Percentiles rank a stretch among this genome's conserved stretches.
These are phyloP conservation scores for Singerocomus rubriflavus DNA, from an alignment of 1,284 basidiomycete species.

Conservation along the genomic window DNA sequence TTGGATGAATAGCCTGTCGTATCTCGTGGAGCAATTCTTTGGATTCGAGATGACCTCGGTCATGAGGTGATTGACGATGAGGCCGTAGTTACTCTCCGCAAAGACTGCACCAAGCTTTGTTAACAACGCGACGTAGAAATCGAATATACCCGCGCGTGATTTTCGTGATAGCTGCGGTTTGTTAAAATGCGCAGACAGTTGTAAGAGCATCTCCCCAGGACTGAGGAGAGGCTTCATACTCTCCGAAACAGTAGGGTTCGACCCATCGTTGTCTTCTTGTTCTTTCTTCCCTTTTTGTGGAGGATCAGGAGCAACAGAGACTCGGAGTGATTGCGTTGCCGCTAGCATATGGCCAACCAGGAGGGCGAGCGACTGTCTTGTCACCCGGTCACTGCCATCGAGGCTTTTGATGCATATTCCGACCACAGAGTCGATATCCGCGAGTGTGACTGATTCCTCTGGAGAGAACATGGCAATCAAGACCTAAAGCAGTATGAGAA, in stretches of 20 bases:
- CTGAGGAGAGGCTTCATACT: slow-evolving; percentile 72
- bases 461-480: slow-evolving; percentile 63
- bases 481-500: slow-evolving; percentile 38
- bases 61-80: slow-evolving; percentile 79
- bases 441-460: slow-evolving; percentile 51
- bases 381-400: slow-evolving; percentile 82
- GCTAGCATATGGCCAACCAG: slow-evolving; percentile 84
- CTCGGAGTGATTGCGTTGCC: slow-evolving; percentile 77
- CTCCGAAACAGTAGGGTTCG: slow-evolving; percentile 51
- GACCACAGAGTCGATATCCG: slow-evolving; percentile 78
- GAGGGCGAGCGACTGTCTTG: slow-evolving; percentile 75
- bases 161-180: slow-evolving; percentile 66
- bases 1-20: slow-evolving; percentile 74
- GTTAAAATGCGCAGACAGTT: slow-evolving; percentile 80
- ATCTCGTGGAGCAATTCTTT: slow-evolving; percentile 55
- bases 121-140: slow-evolving; percentile 83
- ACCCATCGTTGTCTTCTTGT: slow-evolving; percentile 52
- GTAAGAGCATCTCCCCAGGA: slow-evolving; percentile 77
- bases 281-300: slow-evolving; percentile 66
- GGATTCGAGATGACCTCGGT: slow-evolving; percentile 67
- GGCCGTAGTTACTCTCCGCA: slow-evolving; percentile 80
- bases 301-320: slow-evolving; percentile 45
- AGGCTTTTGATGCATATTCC: slow-evolving; percentile 71
- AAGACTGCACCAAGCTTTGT: slow-evolving; percentile 74
- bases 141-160: slow-evolving; percentile 81